A percentile compares a stretch with the other conserved stretches of the same genome.
Conservation (phyloP, 805 yeast species). For the Monosporozyma yasuniensis region DNA sequence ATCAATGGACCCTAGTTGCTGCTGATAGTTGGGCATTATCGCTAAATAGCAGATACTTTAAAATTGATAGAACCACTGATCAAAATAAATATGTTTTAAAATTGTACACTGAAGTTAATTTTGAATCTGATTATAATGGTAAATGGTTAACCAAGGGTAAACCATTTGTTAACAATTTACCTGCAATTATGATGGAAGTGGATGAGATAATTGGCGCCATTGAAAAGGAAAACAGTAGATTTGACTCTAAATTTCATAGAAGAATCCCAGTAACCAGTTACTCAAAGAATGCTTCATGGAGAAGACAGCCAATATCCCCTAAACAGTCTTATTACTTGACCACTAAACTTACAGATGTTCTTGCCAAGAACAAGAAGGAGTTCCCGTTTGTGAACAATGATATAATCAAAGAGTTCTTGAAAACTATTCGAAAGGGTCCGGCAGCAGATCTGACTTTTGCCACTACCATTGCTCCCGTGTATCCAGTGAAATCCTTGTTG, state of each 20-base stretch:
- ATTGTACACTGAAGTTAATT: slow-evolving; percentile 6
- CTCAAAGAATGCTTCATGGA: slow-evolving; percentile 29
- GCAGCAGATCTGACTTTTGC: slow-evolving; percentile 25
- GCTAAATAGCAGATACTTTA: slow-evolving; percentile 8
- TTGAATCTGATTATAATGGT: not conserved
- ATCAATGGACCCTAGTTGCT: slow-evolving; percentile 31
- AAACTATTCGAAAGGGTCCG: slow-evolving; percentile 19
- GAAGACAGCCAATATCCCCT: slow-evolving; percentile 21
- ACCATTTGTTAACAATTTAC: not conserved
- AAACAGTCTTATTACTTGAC: slow-evolving; percentile 19
- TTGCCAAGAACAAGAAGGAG: not conserved
- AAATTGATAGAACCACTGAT: not conserved
- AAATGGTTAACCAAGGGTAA: not conserved
- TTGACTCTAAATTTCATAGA: not conserved
- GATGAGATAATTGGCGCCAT: not conserved
- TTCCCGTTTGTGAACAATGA: not conserved
- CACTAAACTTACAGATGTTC: slow-evolving; percentile 5
- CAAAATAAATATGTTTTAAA: slow-evolving; percentile 5
- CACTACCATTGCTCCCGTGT: slow-evolving; percentile 23
- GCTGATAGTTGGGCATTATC: slow-evolving; percentile 28
- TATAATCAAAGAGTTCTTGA: slow-evolving; percentile 6
- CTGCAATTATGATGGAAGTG: not conserved
- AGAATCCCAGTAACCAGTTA: not conserved
- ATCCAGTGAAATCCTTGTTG: slow-evolving; percentile 18
- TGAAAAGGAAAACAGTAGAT: not conserved